Percentiles rank a stretch among this genome's conserved stretches.
Evolutionary conservation across 352 stramenopile species (phyloP).

Genomic region (Peronospora farinosa): DNA sequence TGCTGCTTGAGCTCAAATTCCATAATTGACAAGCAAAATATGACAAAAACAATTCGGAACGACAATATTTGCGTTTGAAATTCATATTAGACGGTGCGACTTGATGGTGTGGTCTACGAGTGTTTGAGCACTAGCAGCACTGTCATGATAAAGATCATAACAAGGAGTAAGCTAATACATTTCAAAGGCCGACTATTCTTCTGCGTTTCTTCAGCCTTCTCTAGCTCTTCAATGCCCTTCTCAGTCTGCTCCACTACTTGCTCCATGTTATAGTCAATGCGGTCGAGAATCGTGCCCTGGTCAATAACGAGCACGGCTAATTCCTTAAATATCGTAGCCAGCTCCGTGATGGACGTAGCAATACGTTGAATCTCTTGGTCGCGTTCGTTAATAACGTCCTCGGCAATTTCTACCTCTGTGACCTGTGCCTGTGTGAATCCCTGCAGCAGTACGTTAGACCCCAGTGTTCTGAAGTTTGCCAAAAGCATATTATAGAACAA

Average conservation of each 20-base stretch:
- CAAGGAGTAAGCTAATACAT: slow-evolving; percentile 88
- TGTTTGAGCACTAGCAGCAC: slow-evolving; percentile 89
- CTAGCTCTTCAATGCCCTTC: slow-evolving; percentile 96
- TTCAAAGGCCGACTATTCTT: slow-evolving; percentile 96
- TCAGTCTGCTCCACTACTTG: slow-evolving; percentile 98
- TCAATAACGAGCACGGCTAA: slow-evolving; percentile 99
- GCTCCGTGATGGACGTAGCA: slow-evolving; percentile 97
- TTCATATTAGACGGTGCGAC: slow-evolving; percentile 3
- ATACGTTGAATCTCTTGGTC: slow-evolving; percentile 96
- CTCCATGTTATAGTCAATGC: slow-evolving; percentile 99
- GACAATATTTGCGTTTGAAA: slow-evolving; percentile 23
- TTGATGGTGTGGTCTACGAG: slow-evolving; percentile 41
- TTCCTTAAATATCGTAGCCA: slow-evolving; percentile 99
- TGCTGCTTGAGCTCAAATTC: slow-evolving; percentile 36
- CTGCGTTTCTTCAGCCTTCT: slow-evolving; percentile 98
- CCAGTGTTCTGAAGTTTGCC: neutral
- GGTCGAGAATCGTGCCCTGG: slow-evolving; percentile 99
- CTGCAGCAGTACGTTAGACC: slow-evolving; percentile 20
- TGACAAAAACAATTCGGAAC: slow-evolving; percentile 12
- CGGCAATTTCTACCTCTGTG: slow-evolving; percentile 93
- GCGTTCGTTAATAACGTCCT: slow-evolving; percentile 92
- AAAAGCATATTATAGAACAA: neutral
- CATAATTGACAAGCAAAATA: slow-evolving; percentile 22
- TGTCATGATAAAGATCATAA: slow-evolving; percentile 92
- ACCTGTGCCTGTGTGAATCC: slow-evolving; percentile 94